Conservation (phyloP, 305 asterid species). For the Fraxinus dipetala region DNA sequence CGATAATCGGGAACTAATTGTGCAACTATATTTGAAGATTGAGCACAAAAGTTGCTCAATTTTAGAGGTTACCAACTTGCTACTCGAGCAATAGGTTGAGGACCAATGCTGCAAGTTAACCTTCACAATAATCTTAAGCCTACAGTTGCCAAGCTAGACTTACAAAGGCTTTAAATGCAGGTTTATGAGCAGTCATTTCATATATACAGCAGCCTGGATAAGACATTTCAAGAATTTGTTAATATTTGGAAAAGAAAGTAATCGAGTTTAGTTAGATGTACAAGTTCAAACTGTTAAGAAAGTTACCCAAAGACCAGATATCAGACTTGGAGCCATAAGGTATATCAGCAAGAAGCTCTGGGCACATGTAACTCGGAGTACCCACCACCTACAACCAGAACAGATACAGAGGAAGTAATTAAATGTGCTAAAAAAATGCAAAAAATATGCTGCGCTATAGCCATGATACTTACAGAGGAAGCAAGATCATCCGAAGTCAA, state of each 20-base stretch:
- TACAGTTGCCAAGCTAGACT: constrained; percentile 30
- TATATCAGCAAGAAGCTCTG: constrained; percentile 98
- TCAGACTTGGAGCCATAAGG: constrained; percentile 97
- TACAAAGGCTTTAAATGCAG: constrained; percentile 97
- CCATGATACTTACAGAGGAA: constrained; percentile 74
- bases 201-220: constrained; percentile 86
- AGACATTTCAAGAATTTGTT: not conserved
- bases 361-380: constrained; percentile 99
- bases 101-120: not conserved
- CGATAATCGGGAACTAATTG: not conserved
- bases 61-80: not conserved
- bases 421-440: not conserved
- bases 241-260: constrained; percentile 15
- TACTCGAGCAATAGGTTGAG: not conserved
- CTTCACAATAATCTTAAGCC: not conserved
- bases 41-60: not conserved
- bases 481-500: constrained; percentile 85
- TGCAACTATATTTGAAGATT: not conserved
- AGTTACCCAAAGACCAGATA: constrained; percentile 93
- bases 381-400: constrained; percentile 76
- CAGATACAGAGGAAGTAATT: not conserved
- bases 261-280: constrained; percentile 15
- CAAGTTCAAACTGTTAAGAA: constrained; percentile 11
- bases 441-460: constrained; percentile 8
- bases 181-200: constrained; percentile 81